Evolutionary conservation across 108 stramenopile genomes (phyloP).

Genomic region (Pelagomonas calceolata): DNA sequence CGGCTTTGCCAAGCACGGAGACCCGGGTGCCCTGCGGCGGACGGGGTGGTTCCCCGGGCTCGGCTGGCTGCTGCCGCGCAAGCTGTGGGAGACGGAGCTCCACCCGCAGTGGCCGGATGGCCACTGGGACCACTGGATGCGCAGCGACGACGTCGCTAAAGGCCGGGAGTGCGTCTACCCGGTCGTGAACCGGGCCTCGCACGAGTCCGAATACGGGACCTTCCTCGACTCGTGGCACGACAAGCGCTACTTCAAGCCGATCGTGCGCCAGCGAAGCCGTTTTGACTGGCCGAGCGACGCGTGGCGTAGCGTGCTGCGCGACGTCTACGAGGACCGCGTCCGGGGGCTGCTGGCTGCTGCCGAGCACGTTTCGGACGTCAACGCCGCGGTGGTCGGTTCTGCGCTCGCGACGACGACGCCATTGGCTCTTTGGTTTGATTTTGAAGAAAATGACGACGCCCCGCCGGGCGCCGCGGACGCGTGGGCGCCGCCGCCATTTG

Average conservation of each 20-base stretch:
- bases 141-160: constrained; percentile 18
- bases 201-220: constrained; percentile 44
- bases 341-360: neutral
- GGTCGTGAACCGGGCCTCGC: constrained; percentile 37
- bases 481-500: constrained; percentile 23
- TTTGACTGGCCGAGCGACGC: constrained; percentile 23
- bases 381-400: neutral
- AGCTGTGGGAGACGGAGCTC: constrained; percentile 39
- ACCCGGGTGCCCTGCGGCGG: constrained; percentile 19
- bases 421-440: constrained; percentile 10
- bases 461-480: no score
- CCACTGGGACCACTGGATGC: constrained; percentile 54
- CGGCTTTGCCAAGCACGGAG: constrained; percentile 22
- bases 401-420: neutral
- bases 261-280: constrained; percentile 23
- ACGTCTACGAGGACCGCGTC: constrained; percentile 15
- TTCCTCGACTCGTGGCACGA: constrained; percentile 42
- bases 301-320: constrained; percentile 1
- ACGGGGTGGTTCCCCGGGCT: constrained; percentile 49
- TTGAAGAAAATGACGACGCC: no score
- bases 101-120: constrained; percentile 27
- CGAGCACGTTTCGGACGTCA: constrained; percentile 2
- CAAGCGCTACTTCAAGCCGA: constrained; percentile 34
- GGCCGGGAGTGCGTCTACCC: constrained; percentile 37
- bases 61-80: constrained; percentile 43